Evolutionary conservation across 371 early-diverging fungal genomes (phyloP).

Genomic region (Phascolomyces articulosus): DNA sequence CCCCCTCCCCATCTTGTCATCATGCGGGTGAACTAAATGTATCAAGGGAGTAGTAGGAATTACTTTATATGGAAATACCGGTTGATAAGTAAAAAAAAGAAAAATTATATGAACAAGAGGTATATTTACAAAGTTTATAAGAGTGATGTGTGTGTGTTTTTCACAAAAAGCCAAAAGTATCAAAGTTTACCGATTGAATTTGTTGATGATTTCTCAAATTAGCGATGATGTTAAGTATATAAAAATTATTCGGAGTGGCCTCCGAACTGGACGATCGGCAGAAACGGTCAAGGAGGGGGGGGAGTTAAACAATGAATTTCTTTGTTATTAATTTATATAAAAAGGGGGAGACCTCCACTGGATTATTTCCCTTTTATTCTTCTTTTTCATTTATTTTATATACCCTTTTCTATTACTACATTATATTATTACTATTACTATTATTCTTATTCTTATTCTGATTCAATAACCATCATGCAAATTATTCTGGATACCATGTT

Average conservation of each 20-base stretch:
- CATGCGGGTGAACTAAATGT: background rate
- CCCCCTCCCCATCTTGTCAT: too few relatives aligned
- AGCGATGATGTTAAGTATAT: slow-evolving; percentile 6
- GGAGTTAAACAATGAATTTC: slow-evolving; percentile 14
- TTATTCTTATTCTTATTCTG: background rate
- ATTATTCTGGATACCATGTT: slow-evolving; percentile 6
- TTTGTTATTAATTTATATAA: slow-evolving; percentile 1
- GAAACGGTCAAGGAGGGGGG: background rate
- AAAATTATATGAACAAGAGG: too few relatives aligned
- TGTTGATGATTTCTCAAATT: background rate
- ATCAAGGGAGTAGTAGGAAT: background rate
- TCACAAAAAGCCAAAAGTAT: background rate
- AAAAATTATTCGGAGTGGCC: slow-evolving; percentile 5
- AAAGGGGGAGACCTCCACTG: background rate
- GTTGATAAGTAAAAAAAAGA: background rate
- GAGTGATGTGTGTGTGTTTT: too few relatives aligned
- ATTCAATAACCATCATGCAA: slow-evolving; percentile 8
- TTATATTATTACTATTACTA: too few relatives aligned
- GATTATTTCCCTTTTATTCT: slow-evolving; percentile 10
- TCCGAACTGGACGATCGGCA: slow-evolving; percentile 11
- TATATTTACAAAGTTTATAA: too few relatives aligned
- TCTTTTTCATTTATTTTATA: background rate
- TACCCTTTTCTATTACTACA: too few relatives aligned
- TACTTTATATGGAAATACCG: background rate
- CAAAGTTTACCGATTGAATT: background rate